phyloP scores from a whole-genome alignment of 202 grass and related monocot species.

The Setaria viridis region DNA sequence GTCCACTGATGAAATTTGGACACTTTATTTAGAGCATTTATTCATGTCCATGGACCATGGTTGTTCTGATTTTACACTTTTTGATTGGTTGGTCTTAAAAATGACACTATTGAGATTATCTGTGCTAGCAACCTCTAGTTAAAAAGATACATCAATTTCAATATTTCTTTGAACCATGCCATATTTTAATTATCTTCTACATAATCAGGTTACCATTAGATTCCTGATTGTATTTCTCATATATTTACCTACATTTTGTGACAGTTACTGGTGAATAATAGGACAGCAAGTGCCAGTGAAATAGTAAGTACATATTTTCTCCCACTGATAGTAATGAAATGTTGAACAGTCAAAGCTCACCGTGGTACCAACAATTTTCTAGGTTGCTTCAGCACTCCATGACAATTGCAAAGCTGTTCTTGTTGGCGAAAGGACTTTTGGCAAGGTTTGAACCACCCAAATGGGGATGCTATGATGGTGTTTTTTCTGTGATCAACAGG shows the following conservation, averaged over 20 bases:
- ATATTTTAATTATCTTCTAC: conserved; percentile 4
- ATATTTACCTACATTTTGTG: conserved; percentile 37
- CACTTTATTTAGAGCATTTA: conserved; percentile 26
- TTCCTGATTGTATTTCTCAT: conserved; percentile 43
- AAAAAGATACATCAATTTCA: conserved; percentile 22
- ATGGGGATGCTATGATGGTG: background rate
- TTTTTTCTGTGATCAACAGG: conserved; percentile 25
- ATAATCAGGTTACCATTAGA: conserved; percentile 8
- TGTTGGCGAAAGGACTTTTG: conserved; percentile 87
- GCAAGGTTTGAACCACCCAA: conserved; percentile 69
- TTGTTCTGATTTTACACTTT: conserved; percentile 11
- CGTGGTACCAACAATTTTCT: conserved; percentile 23
- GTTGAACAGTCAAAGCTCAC: conserved; percentile 20
- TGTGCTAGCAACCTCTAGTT: conserved; percentile 22
- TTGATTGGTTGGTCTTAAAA: conserved; percentile 26
- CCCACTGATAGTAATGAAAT: conserved; percentile 23
- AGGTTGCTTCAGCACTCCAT: conserved; percentile 98
- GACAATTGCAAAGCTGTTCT: conserved; percentile 99
- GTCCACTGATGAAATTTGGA: background rate
- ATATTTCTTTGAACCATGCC: conserved; percentile 14
- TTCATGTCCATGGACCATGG: background rate
- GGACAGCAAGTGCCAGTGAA: conserved; percentile 94
- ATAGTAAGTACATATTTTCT: conserved; percentile 72
- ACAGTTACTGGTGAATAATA: conserved; percentile 90
- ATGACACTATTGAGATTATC: conserved; percentile 35